A percentile compares a stretch with the other conserved stretches of the same genome.
These are phyloP conservation scores for Cinchona pubescens DNA, from an alignment of 257 asterid genomes.

Conservation along the genomic window DNA sequence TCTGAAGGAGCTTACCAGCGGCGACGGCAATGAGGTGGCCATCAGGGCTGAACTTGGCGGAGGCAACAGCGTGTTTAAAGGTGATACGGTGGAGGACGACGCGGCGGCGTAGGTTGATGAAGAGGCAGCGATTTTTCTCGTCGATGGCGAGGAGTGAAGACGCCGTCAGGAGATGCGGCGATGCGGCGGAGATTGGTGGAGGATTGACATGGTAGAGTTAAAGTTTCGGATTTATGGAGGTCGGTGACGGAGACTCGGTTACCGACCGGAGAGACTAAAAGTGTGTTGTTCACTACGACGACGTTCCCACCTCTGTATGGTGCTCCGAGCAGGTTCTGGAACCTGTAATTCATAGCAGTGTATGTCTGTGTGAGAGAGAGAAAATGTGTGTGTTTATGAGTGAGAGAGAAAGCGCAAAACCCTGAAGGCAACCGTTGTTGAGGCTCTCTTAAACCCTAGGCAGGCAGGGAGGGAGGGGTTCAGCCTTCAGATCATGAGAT, in stretches of 20 bases:
- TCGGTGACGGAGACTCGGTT: slow-evolving; percentile 92
- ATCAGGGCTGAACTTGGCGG: slow-evolving; percentile 80
- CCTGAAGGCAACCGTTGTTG: neutral
- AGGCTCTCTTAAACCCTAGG: slow-evolving; percentile 24
- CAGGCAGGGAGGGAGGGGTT: slow-evolving; percentile 5
- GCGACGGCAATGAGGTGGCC: slow-evolving; percentile 77
- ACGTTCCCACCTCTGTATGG: slow-evolving; percentile 95
- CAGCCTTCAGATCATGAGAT: neutral
- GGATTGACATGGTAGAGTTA: slow-evolving; percentile 77
- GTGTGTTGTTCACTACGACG: slow-evolving; percentile 48
- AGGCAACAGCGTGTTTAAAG: slow-evolving; percentile 54
- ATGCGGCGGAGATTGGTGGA: slow-evolving; percentile 77
- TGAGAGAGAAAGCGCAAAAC: neutral
- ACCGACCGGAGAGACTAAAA: slow-evolving; percentile 75
- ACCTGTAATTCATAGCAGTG: neutral
- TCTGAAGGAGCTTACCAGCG: slow-evolving; percentile 81
- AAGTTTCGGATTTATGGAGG: slow-evolving; percentile 73
- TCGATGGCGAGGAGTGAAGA: slow-evolving; percentile 77
- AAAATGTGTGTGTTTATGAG: neutral
- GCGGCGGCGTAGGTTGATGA: slow-evolving; percentile 79
- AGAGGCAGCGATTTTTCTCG: slow-evolving; percentile 82
- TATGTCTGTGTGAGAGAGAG: neutral
- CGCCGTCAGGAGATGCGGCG: slow-evolving; percentile 82
- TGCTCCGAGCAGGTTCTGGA: slow-evolving; percentile 54
- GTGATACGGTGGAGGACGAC: slow-evolving; percentile 75